These are phyloP conservation scores for Blastobotrys buckinghamii DNA, from an alignment of 1,139 yeast species.

Conservation along the genomic window DNA sequence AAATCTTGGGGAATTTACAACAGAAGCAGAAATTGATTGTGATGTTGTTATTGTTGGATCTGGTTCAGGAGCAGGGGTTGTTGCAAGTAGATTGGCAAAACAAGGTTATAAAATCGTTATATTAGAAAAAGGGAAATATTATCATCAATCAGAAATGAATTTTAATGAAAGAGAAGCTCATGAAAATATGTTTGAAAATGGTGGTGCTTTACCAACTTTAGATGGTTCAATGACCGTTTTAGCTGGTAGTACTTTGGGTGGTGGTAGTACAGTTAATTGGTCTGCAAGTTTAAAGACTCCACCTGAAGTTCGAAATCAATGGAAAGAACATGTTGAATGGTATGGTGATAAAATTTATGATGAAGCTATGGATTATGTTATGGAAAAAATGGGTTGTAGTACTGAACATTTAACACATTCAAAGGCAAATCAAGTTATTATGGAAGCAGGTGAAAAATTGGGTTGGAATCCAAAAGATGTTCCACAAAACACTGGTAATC, in stretches of 20 bases:
- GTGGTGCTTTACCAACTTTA: slow-evolving; percentile 36
- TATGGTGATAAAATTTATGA: slow-evolving; percentile 44
- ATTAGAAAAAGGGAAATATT: slow-evolving; percentile 50
- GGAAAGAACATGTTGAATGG: slow-evolving; percentile 44
- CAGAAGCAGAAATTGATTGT: slow-evolving; percentile 19
- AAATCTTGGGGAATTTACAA: slow-evolving; percentile 18
- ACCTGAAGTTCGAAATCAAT: slow-evolving; percentile 49
- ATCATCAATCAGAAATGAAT: slow-evolving; percentile 35
- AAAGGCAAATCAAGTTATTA: slow-evolving; percentile 41
- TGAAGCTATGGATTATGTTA: slow-evolving; percentile 45
- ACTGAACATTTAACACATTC: slow-evolving; percentile 44
- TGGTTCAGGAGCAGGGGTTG: slow-evolving; percentile 56
- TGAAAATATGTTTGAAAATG: slow-evolving; percentile 38
- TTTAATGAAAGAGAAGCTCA: slow-evolving; percentile 41
- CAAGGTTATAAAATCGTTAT: slow-evolving; percentile 45
- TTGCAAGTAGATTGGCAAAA: slow-evolving; percentile 44
- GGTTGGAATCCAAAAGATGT: slow-evolving; percentile 42
- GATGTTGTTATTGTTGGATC: slow-evolving; percentile 52
- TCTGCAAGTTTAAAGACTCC: slow-evolving; percentile 53
- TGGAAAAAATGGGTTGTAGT: slow-evolving; percentile 48
- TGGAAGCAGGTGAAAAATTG: slow-evolving; percentile 45
- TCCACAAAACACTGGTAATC: slow-evolving; percentile 49
- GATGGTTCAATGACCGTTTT: slow-evolving; percentile 39
- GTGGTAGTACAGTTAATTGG: slow-evolving; percentile 60
- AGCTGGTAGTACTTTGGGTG: slow-evolving; percentile 57